Base-by-base conservation (phyloP, 2,329 filamentous ascomycete species). In the Hawksworthiomyces lignivorus region DNA sequence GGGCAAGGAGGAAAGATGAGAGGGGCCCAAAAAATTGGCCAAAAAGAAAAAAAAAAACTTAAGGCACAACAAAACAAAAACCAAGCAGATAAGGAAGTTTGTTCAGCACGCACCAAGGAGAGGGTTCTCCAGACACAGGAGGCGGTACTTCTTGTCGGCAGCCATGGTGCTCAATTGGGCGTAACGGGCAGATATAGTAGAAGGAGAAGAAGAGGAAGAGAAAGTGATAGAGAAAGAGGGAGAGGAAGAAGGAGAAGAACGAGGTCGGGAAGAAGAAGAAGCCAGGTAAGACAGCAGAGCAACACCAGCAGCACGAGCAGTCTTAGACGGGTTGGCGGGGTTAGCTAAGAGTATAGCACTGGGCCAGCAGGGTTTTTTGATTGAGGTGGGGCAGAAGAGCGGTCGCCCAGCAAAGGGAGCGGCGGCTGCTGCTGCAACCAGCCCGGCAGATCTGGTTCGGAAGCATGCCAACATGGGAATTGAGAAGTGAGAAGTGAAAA, bases 111-210 rank as follows among this genome's bases (percentile, higher is more conserved):
- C 70, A 89, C 85, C 90, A 57, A 98, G 84, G 56, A 98, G 82
- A 64, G 92, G 92, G 69, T 98, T 98, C 82, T 96, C 92, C 58
- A 98, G 70, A 68, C 84, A 92, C 60, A 97, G 76, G 58, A 98
- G 84, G 65, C 86, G 75, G 71, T 84, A 97, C 67, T 88, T 82
- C 69, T 88, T 84, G 55, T 66, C 61, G 54, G 81, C 64, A 60
- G 85, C 74, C 87, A 94, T 94, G 51, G 59, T 70, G 57, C 15
- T 36, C 31, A 36, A 39, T 43, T 14, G 22, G 37, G 33, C 10
- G 19, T 18, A 28, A 12, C 11, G 29, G 24, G 15, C 12, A 17
- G 26, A 22, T 35, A 11, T 36, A 22, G 11, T 22, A 12, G 19
- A 27, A 20, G 26, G n/a, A 17, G 14, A 38, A 14, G 35, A n/a